Evolutionary conservation across 1,284 basidiomycete species (phyloP).

Genomic region (Somion occarium): DNA sequence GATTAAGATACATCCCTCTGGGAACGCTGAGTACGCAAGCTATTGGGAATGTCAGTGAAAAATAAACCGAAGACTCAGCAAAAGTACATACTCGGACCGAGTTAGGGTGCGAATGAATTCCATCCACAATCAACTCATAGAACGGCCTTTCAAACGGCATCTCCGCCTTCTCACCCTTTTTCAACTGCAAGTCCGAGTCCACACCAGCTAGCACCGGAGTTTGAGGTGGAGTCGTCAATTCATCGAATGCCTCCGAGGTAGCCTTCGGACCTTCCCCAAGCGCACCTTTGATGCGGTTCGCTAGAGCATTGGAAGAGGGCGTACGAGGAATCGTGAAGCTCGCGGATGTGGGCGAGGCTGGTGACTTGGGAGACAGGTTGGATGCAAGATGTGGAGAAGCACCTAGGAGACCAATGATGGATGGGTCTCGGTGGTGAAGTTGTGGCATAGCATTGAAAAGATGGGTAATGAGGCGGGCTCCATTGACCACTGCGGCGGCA

Average conservation of each 20-base stretch:
- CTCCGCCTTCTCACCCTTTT: conserved; percentile 31
- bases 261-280: conserved; percentile 20
- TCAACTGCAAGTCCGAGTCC: conserved; percentile 22
- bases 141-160: conserved; percentile 66
- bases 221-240: conserved; percentile 54
- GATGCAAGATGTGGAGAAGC: conserved; percentile 58
- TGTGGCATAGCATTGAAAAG: conserved; percentile 92
- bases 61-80: not conserved
- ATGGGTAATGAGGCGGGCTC: conserved; percentile 84
- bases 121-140: conserved; percentile 89
- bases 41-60: conserved; percentile 24
- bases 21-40: conserved; percentile 81
- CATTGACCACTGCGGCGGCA: conserved; percentile 58
- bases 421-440: conserved; percentile 80
- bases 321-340: conserved; percentile 16
- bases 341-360: conserved; percentile 20
- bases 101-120: conserved; percentile 87
- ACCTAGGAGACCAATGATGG: conserved; percentile 84
- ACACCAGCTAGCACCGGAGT: conserved; percentile 38
- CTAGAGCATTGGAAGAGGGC: conserved; percentile 6
- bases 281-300: conserved; percentile 19
- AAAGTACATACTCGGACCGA: conserved; percentile 68
- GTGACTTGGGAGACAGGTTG: conserved; percentile 18
- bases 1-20: conserved; percentile 82
- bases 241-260: conserved; percentile 62